Base-by-base conservation (phyloP, 805 yeast genomes). In the Metschnikowia matae region DNA sequence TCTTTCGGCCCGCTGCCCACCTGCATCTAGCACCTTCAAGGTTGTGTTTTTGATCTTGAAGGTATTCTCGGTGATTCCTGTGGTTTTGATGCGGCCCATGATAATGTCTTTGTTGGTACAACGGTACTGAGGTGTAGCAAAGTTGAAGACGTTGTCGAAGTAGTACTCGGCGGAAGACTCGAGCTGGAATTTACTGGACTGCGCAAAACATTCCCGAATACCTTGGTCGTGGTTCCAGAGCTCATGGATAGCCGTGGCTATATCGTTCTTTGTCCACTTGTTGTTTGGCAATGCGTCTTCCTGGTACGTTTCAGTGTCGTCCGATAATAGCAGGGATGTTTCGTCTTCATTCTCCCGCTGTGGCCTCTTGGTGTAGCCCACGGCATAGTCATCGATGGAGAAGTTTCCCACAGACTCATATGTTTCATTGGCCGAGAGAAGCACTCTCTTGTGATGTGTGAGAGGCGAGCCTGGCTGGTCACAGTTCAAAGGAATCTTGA, bases 1-100 rank as follows among this genome's bases (percentile, higher is more conserved):
- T 53, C 97, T 77, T 65, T 91, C 97, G 18, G 89, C 82, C 53
- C 97, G 72, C 69, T 91, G 97, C 1, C 99, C 99, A 48, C 99
- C 99, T 3, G 97, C 98, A 74, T 94, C 99, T 29, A 90, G 71
- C 39, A 94, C 88, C 61, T 82, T 83, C 64, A 91, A 84, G 55
- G 76, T 80, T 43, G 82, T 78, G 2, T 81, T 76, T 45, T 74
- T 73, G 53, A 92, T 81, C 49, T 76, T 75, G 69, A 94, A 91
- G 48, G 76, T 79, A 5, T 94, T 86, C 65, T 92, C 96, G 1
- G 95, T 87, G 48, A 94, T 89, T 3, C 99, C 99, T 0, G 97
- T 91, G 13, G 99, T 92, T 69, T 92, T 91, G 60, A 94, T 88
- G 34, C 99, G 77, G 3, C 97, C 98, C 60, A 81, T 85, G 56